Evolutionary conservation across 495 filamentous ascomycete genomes (phyloP).

Genomic region (Wilcoxina mikolae): DNA sequence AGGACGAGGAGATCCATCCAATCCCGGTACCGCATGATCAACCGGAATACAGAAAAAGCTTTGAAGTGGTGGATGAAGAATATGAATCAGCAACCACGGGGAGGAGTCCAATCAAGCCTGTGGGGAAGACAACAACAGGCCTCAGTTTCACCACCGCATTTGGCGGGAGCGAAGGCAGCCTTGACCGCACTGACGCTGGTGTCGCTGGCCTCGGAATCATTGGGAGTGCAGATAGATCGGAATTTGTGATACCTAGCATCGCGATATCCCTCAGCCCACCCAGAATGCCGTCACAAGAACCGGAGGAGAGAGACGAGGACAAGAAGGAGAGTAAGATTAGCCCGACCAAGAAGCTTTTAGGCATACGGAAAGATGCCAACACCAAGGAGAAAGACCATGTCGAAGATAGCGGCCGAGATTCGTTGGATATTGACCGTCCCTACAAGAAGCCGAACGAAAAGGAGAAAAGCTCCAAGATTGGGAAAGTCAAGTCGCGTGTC

Average conservation of each 20-base stretch:
- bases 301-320: slow-evolving; percentile 11
- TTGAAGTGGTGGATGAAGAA: slow-evolving; percentile 16
- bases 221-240: slow-evolving; percentile 13
- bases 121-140: neutral
- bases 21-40: slow-evolving; percentile 1
- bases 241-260: slow-evolving; percentile 25
- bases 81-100: slow-evolving; percentile 15
- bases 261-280: slow-evolving; percentile 26
- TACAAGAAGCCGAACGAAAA: neutral
- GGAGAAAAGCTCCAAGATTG: slow-evolving; percentile 10
- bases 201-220: neutral
- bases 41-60: slow-evolving; percentile 3
- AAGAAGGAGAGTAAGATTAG: slow-evolving; percentile 13
- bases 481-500: slow-evolving; percentile 20
- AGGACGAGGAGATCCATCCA: neutral
- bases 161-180: slow-evolving; percentile 16
- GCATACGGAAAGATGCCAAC: slow-evolving; percentile 17
- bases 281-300: slow-evolving; percentile 8
- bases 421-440: slow-evolving; percentile 12
- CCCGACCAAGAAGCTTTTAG: slow-evolving; percentile 20
- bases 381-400: neutral
- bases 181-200: slow-evolving; percentile 11
- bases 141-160: slow-evolving; percentile 12
- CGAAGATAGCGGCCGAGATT: slow-evolving; percentile 19
- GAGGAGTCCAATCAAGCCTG: neutral